A percentile compares a stretch with the other conserved stretches of the same genome.
Conservation (phyloP, 345 rosid genomes). For the Alliaria petiolata region DNA sequence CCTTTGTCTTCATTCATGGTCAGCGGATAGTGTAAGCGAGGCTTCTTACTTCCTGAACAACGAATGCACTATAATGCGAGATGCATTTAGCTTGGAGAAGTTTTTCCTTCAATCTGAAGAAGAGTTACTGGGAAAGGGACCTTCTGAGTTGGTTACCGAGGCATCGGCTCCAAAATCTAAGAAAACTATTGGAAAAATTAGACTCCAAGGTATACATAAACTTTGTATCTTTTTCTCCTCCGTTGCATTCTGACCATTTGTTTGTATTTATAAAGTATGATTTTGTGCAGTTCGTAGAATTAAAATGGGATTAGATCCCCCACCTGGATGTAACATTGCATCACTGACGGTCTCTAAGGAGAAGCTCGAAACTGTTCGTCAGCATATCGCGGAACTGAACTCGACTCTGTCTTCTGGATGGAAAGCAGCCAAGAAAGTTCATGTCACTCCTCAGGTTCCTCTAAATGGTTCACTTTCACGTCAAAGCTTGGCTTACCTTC, state of each 20-base stretch:
- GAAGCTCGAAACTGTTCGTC: constrained; percentile 52
- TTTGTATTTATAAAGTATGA: constrained; percentile 17
- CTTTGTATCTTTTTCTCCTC: no score
- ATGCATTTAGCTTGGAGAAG: constrained; percentile 70
- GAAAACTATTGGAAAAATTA: constrained; percentile 77
- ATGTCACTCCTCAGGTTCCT: constrained; percentile 52
- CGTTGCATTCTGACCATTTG: neutral
- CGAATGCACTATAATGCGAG: constrained; percentile 72
- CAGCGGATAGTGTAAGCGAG: constrained; percentile 53
- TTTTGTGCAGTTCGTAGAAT: constrained; percentile 69
- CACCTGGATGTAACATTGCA: constrained; percentile 72
- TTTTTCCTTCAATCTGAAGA: constrained; percentile 86
- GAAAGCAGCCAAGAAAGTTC: constrained; percentile 61
- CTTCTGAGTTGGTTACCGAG: constrained; percentile 58
- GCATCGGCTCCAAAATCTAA: constrained; percentile 63
- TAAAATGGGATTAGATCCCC: constrained; percentile 65
- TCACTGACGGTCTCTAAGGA: constrained; percentile 48
- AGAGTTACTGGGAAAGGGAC: constrained; percentile 64
- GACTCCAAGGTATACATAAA: constrained; percentile 97
- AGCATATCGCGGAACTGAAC: constrained; percentile 52
- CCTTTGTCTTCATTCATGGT: constrained; percentile 85
- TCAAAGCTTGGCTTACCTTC: constrained; percentile 77
- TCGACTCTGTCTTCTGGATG: constrained; percentile 58
- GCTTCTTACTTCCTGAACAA: constrained; percentile 79
- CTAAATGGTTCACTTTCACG: constrained; percentile 67